Evolutionary conservation across 2,329 filamentous ascomycete genomes (phyloP), one percentile per base, ranked within the genome.

Genomic region (Ascochyta pisi): DNA sequence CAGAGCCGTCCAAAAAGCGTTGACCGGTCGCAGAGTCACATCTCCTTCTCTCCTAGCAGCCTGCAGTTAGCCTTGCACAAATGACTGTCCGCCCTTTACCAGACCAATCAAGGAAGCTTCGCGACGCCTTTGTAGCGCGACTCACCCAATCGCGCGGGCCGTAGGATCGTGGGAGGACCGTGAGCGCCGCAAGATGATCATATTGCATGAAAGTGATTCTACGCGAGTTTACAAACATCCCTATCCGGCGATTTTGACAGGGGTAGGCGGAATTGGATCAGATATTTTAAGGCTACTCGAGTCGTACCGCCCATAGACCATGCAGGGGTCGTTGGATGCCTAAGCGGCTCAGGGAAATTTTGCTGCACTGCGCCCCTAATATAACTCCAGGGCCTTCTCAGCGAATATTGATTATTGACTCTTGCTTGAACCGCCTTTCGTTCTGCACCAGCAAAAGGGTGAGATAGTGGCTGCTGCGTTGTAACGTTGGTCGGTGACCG

Each of bases 11-110:
- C 37, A 47, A 57, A 61, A 41, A 56, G 45, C 58, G 54, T 60
- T 68, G 63, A 67, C 64, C 63, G 65, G 65, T 67, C 39, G 50
- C 45, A 58, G 50, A 63, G 58, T 60, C 55, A 59, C 51, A 61
- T 63, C 51, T 55, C 52, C 59, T 66, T 55, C 49, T 46, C 46
- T 48, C 58, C 62, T 63, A 51, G 63, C 60, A 48, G 48, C 29
- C 47, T 37, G 39, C 48, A 54, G 53, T 48, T 61, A 64, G 64
- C 64, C 61, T 61, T 62, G 61, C 60, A 52, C 52, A 53, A 49
- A 37, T 42, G 55, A 49, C 38, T 50, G 41, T 55, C 22, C 35
- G 33, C 35, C 34, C 26, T 33, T 24, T 55, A 41, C 41, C n/a
- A 35, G 41, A 41, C 52, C 52, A 55, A 55, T 50, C 49, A 29